Conservation (phyloP, 441 rosid species). For the Raphanus hybrid region DNA sequence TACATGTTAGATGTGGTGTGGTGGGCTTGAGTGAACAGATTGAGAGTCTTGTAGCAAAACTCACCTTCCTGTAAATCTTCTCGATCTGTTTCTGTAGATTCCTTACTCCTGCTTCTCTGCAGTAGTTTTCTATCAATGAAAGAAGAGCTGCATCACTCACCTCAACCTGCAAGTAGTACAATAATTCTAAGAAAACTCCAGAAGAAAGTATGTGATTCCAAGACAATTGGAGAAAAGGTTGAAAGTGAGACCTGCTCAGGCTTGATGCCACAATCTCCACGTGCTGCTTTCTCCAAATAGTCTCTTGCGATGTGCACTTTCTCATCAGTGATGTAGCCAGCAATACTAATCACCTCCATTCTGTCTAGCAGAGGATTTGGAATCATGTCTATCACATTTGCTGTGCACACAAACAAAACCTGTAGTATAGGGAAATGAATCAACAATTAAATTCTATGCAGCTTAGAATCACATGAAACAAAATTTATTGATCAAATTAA, state of each 20-base stretch:
- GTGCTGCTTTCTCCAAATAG: constrained; percentile 87
- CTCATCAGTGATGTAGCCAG: constrained; percentile 98
- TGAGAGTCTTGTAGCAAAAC: constrained; percentile 25
- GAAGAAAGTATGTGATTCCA: neutral
- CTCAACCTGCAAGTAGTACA: constrained; percentile 69
- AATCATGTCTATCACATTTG: constrained; percentile 93
- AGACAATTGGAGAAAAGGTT: constrained; percentile 13
- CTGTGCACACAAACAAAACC: constrained; percentile 99
- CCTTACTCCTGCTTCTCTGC: constrained; percentile 99
- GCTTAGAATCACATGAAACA: constrained; percentile 3
- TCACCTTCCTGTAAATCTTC: constrained; percentile 97
- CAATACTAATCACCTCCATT: constrained; percentile 97
- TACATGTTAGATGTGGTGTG: neutral
- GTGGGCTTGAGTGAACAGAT: neutral
- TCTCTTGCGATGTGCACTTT: constrained; percentile 98
- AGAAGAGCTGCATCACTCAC: constrained; percentile 94
- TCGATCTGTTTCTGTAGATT: constrained; percentile 99
- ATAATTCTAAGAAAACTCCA: constrained; percentile 13
- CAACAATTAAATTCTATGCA: constrained; percentile 4
- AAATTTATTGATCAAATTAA: too few relatives aligned
- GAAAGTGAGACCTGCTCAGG: neutral
- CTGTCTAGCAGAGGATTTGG: constrained; percentile 97
- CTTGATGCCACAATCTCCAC: constrained; percentile 85
- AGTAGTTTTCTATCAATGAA: constrained; percentile 88
- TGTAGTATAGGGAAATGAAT: constrained; percentile 40